Evolutionary conservation across 768 basidiomycete genomes (phyloP).

Genomic region (Hericium rajendrae): DNA sequence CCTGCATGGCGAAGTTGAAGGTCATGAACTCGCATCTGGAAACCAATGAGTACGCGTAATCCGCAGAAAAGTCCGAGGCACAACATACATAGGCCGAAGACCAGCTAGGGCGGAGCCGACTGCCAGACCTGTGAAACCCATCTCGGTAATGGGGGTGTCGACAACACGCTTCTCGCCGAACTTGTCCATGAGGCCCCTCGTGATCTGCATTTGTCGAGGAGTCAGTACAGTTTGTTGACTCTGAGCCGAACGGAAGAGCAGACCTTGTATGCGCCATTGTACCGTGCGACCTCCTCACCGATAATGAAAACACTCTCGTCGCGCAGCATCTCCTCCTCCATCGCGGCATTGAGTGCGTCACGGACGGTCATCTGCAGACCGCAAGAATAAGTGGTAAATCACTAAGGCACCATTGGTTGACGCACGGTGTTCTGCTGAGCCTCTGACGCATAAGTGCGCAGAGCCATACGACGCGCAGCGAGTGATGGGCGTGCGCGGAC

Average conservation of each 20-base stretch:
- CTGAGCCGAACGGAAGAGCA: neutral
- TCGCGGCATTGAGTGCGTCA: constrained; percentile 92
- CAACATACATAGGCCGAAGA: constrained; percentile 77
- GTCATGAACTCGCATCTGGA: constrained; percentile 98
- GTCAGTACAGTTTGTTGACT: neutral
- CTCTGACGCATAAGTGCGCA: constrained; percentile 59
- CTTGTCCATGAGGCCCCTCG: constrained; percentile 97
- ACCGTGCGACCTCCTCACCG: constrained; percentile 97
- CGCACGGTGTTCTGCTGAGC: constrained; percentile 38
- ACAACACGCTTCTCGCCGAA: constrained; percentile 98
- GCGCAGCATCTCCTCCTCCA: constrained; percentile 99
- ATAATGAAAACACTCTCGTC: constrained; percentile 93
- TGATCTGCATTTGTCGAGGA: constrained; percentile 47
- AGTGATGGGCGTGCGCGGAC: constrained; percentile 35
- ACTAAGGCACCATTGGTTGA: constrained; percentile 26
- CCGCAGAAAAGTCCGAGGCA: neutral
- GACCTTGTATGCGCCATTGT: constrained; percentile 95
- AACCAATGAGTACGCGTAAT: constrained; percentile 11
- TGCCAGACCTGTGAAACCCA: constrained; percentile 97
- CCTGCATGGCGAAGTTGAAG: constrained; percentile 99
- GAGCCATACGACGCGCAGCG: constrained; percentile 31
- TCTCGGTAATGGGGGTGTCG: constrained; percentile 95
- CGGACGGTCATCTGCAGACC: constrained; percentile 84
- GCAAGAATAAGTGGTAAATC: constrained; percentile 14
- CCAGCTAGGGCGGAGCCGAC: constrained; percentile 92